phyloP scores from a whole-genome alignment of 352 stramenopile genomes.

The Aphanomyces euteiches region DNA sequence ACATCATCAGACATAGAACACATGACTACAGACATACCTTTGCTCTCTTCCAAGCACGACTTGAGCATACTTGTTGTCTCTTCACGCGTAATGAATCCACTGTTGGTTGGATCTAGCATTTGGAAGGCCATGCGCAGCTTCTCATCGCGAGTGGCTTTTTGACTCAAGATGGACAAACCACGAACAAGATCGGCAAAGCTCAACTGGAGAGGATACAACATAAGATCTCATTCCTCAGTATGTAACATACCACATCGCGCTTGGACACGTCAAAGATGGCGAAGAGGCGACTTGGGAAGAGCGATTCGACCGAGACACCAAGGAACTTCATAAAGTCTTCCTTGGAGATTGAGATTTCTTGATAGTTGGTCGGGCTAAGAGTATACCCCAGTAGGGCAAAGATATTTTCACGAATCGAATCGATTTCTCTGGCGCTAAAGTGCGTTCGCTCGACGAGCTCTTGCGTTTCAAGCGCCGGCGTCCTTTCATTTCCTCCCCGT shows the following conservation, averaged over 20 bases:
- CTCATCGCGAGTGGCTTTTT: constrained; percentile 81
- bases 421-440: constrained; percentile 74
- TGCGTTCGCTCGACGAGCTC: constrained; percentile 67
- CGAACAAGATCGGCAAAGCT: constrained; percentile 81
- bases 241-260: constrained; percentile 55
- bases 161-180: constrained; percentile 72
- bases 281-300: constrained; percentile 84
- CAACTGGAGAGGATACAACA: constrained; percentile 41
- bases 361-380: constrained; percentile 44
- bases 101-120: constrained; percentile 68
- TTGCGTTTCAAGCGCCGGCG: constrained; percentile 40
- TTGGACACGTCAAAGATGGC: constrained; percentile 70
- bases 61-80: constrained; percentile 77
- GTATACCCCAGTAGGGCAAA: constrained; percentile 58
- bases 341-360: constrained; percentile 66
- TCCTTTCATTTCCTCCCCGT: neutral
- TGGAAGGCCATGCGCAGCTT: constrained; percentile 86
- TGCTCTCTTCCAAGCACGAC: constrained; percentile 81
- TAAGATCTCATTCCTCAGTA: neutral
- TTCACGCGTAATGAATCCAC: constrained; percentile 77
- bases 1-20: constrained; percentile 39
- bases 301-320: constrained; percentile 57
- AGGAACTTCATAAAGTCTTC: constrained; percentile 86
- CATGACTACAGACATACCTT: constrained; percentile 41
- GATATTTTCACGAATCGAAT: constrained; percentile 73